Conservation (phyloP, 163 green algal species). For the Chloromonas sp. region DNA sequence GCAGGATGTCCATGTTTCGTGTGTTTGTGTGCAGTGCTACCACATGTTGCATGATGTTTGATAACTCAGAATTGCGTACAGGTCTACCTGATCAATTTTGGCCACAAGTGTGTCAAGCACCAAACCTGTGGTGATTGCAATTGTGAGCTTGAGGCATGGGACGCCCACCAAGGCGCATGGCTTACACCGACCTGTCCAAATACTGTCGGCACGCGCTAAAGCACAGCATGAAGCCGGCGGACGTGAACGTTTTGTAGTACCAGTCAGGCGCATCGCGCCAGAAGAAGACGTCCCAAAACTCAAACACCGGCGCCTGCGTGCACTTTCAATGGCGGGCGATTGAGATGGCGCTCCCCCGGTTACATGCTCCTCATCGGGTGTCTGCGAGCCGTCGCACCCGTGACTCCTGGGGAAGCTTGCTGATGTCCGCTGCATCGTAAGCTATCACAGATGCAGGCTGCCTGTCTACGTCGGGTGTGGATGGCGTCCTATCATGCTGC, state of each 20-base stretch:
- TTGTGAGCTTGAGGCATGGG: too few relatives aligned
- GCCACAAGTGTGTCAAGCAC: too few relatives aligned
- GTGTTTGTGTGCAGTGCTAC: not conserved
- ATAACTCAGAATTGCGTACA: not conserved
- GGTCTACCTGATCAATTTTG: too few relatives aligned
- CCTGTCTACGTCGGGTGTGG: too few relatives aligned
- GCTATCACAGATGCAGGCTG: not conserved
- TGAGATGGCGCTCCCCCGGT: too few relatives aligned
- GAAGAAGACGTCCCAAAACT: conserved; percentile 40
- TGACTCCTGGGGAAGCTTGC: not conserved
- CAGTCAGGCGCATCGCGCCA: conserved; percentile 40
- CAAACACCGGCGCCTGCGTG: not conserved
- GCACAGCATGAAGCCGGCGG: conserved; percentile 27
- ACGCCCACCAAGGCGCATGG: too few relatives aligned
- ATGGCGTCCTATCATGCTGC: too few relatives aligned
- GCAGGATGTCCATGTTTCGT: not conserved
- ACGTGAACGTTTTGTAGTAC: conserved; percentile 35
- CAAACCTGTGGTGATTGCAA: too few relatives aligned
- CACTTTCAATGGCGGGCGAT: too few relatives aligned
- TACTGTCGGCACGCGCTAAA: conserved; percentile 28
- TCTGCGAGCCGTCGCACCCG: not conserved
- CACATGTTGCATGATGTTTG: not conserved
- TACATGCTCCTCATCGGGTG: too few relatives aligned
- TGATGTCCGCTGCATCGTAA: not conserved
- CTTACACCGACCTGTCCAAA: conserved; percentile 22